phyloP scores from a whole-genome alignment of 164 flowering plant species.

The Dillenia suffruticosa region DNA sequence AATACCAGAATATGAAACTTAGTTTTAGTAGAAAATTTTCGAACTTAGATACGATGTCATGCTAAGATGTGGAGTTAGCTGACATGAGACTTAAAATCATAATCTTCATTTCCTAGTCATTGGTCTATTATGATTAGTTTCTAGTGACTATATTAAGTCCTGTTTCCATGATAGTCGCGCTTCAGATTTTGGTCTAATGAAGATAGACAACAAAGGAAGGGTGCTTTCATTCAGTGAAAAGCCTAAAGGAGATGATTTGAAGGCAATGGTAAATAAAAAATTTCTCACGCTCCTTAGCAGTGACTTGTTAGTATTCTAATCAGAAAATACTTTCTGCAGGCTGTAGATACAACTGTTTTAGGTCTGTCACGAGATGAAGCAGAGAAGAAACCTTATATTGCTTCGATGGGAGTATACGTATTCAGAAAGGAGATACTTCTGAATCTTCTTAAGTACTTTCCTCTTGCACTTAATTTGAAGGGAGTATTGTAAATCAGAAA shows the following conservation, averaged over 20 bases:
- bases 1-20: too few relatives aligned
- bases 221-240: conserved; percentile 84
- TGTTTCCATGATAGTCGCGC: conserved; percentile 66
- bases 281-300: not conserved
- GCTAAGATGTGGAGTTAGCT: too few relatives aligned
- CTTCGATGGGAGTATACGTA: conserved; percentile 93
- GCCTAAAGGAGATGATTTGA: conserved; percentile 75
- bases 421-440: conserved; percentile 91
- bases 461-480: too few relatives aligned
- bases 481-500: too few relatives aligned
- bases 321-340: conserved; percentile 29
- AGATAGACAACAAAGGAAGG: conserved; percentile 81
- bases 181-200: conserved; percentile 96
- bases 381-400: conserved; percentile 84
- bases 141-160: not conserved
- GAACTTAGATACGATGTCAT: too few relatives aligned
- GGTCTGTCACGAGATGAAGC: conserved; percentile 83
- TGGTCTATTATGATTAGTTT: too few relatives aligned
- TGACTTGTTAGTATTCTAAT: conserved; percentile 2
- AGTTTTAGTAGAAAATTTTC: too few relatives aligned
- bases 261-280: conserved; percentile 63
- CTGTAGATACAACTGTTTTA: conserved; percentile 81
- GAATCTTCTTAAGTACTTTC: conserved; percentile 69
- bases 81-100: too few relatives aligned
- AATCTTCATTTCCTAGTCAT: too few relatives aligned